phyloP scores from a whole-genome alignment of 2,329 filamentous ascomycete species.

The Helminthosporium solani region DNA sequence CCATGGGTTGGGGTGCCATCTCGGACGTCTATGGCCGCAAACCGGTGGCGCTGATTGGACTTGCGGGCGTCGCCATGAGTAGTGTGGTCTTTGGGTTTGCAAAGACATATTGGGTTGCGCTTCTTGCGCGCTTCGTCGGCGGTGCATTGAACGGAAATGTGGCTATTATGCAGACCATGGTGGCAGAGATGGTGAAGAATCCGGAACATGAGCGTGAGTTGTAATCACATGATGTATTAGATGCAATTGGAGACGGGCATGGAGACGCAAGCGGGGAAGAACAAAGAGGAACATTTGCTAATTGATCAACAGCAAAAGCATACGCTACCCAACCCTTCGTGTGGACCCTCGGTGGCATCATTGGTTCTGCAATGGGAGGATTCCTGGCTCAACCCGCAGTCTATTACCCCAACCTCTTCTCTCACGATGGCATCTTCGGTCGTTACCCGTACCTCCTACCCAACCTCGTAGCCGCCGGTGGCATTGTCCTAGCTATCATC shows the following conservation, averaged over 20 bases:
- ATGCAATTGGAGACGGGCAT: too few relatives aligned
- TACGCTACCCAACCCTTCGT: conserved; percentile 93
- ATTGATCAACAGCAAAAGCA: conserved; percentile 62
- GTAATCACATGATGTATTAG: too few relatives aligned
- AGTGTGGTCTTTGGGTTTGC: conserved; percentile 82
- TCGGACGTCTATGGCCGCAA: conserved; percentile 45
- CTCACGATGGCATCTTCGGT: conserved; percentile 68
- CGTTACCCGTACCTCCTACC: conserved; percentile 84
- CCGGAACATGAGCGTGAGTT: conserved; percentile 84
- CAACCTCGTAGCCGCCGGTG: conserved; percentile 76
- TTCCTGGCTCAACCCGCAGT: conserved; percentile 76
- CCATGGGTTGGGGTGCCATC: conserved; percentile 58
- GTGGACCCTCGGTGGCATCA: conserved; percentile 85
- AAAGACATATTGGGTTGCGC: conserved; percentile 78
- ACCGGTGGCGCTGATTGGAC: conserved; percentile 50
- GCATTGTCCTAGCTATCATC: conserved; percentile 77
- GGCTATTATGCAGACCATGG: conserved; percentile 88
- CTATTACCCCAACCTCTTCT: conserved; percentile 72
- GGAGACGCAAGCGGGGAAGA: too few relatives aligned
- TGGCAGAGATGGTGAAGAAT: conserved; percentile 83
- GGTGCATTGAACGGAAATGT: conserved; percentile 90
- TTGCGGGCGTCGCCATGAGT: conserved; percentile 77
- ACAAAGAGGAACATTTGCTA: conserved; percentile 4
- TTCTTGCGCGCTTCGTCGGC: conserved; percentile 73
- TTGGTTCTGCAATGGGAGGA: conserved; percentile 83